Evolutionary conservation across 768 basidiomycete genomes (phyloP).

Genomic region (Lentinula raphanica): DNA sequence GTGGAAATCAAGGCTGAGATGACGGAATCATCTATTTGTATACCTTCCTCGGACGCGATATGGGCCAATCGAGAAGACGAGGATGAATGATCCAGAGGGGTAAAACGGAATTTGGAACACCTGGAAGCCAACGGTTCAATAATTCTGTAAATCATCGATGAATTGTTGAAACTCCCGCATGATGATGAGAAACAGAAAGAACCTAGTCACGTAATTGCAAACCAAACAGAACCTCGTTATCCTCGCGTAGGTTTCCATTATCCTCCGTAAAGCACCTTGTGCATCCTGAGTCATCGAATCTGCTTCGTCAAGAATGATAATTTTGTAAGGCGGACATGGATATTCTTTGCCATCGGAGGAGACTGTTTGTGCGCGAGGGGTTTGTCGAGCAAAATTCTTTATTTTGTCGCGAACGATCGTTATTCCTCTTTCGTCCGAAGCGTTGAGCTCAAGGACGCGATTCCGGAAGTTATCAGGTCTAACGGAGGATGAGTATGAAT

Average conservation of each 20-base stretch:
- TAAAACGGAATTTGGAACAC: slow-evolving; percentile 98
- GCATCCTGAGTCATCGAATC: slow-evolving; percentile 99
- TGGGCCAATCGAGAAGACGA: slow-evolving; percentile 69
- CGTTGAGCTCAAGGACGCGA: slow-evolving; percentile 94
- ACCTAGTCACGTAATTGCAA: slow-evolving; percentile 99
- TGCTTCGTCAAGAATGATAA: slow-evolving; percentile 97
- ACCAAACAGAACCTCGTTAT: slow-evolving; percentile 98
- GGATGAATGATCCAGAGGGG: slow-evolving; percentile 77
- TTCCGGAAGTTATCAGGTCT: slow-evolving; percentile 93
- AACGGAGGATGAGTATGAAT: background rate
- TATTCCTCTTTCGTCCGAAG: slow-evolving; percentile 98
- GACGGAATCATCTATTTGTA: slow-evolving; percentile 53
- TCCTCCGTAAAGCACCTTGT: slow-evolving; percentile 92
- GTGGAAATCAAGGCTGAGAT: slow-evolving; percentile 69
- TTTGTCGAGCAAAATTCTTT: slow-evolving; percentile 94
- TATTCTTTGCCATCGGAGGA: slow-evolving; percentile 80
- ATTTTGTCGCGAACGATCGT: slow-evolving; percentile 96
- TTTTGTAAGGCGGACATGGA: slow-evolving; percentile 97
- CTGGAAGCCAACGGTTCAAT: slow-evolving; percentile 98
- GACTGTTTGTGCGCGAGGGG: slow-evolving; percentile 70
- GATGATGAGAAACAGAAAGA: background rate
- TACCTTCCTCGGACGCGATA: slow-evolving; percentile 74
- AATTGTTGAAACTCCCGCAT: background rate
- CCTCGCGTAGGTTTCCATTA: slow-evolving; percentile 98
- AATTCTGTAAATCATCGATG: slow-evolving; percentile 54